Conservation (phyloP, 1,284 basidiomycete species). For the Trametes hirsuta region DNA sequence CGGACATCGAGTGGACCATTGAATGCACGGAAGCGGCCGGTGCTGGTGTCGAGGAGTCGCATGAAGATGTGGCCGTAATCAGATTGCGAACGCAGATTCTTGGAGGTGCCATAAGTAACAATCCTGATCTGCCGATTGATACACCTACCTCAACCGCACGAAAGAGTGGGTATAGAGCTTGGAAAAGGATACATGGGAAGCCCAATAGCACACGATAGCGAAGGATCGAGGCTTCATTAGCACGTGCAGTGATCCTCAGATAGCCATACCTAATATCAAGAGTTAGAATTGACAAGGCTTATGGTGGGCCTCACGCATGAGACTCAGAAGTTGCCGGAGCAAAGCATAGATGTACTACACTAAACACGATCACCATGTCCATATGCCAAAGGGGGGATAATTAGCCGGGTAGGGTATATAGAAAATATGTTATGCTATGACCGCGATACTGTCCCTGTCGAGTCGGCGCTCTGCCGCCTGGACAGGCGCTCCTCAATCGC, state of each 20-base stretch:
- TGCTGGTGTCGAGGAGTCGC: slow-evolving; percentile 7
- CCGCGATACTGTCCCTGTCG: slow-evolving; percentile 39
- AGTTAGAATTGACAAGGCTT: background rate
- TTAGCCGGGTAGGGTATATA: slow-evolving; percentile 26
- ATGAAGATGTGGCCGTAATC: background rate
- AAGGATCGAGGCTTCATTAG: no score
- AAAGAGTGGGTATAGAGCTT: no score
- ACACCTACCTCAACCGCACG: no score
- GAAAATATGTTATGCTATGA: slow-evolving; percentile 31
- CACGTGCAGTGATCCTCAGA: no score
- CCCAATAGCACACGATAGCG: no score
- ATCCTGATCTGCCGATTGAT: no score
- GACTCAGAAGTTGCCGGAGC: slow-evolving; percentile 6
- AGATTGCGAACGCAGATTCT: no score
- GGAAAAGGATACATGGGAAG: no score
- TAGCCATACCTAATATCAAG: background rate
- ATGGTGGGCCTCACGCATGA: background rate
- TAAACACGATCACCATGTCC: slow-evolving; percentile 24
- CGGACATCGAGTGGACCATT: background rate
- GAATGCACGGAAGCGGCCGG: background rate
- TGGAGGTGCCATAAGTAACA: no score
- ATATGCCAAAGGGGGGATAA: slow-evolving; percentile 19
- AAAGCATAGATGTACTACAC: slow-evolving; percentile 26
- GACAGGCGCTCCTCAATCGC: slow-evolving; percentile 62
- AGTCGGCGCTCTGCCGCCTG: slow-evolving; percentile 40